Evolutionary conservation across 164 flowering plant genomes (phyloP).

Genomic region (Liriodendron chinense): DNA sequence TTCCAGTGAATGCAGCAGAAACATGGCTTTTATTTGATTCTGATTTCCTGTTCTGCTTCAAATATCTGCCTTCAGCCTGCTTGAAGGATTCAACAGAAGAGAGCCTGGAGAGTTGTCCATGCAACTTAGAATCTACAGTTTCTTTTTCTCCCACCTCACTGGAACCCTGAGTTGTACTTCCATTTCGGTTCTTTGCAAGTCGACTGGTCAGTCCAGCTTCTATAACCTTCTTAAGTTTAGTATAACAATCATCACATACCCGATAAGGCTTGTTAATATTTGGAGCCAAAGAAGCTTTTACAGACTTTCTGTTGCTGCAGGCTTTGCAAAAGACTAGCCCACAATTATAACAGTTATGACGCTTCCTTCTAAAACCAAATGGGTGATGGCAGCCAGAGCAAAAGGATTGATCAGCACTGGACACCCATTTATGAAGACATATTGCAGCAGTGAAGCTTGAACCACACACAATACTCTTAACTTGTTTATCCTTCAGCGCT

Average conservation of each 20-base stretch:
- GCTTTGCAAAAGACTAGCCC: conserved; percentile 90
- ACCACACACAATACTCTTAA: conserved; percentile 80
- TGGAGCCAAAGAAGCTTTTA: conserved; percentile 88
- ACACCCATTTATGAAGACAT: conserved; percentile 73
- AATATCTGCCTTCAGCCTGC: conserved; percentile 33
- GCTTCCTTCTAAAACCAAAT: conserved; percentile 80
- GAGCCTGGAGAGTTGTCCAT: conserved; percentile 48
- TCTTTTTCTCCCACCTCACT: conserved; percentile 45
- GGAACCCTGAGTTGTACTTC: conserved; percentile 24
- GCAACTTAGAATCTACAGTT: conserved; percentile 30
- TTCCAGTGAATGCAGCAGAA: conserved; percentile 33
- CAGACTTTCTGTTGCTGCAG: conserved; percentile 76
- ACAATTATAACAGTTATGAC: conserved; percentile 96
- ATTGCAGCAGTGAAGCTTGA: conserved; percentile 79
- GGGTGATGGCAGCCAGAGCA: conserved; percentile 78
- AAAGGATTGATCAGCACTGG: conserved; percentile 60
- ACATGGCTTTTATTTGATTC: conserved; percentile 29
- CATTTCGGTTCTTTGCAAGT: conserved; percentile 37
- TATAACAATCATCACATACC: conserved; percentile 88
- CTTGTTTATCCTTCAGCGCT: conserved; percentile 71
- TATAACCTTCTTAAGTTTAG: conserved; percentile 56
- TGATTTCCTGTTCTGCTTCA: conserved; percentile 21
- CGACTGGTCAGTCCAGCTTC: conserved; percentile 37
- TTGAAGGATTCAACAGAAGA: conserved; percentile 55
- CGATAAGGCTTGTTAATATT: conserved; percentile 78